Percentiles rank a stretch among this genome's conserved stretches.
Conservation (phyloP, 1,284 basidiomycete genomes). For the Leccinum subfulvum region DNA sequence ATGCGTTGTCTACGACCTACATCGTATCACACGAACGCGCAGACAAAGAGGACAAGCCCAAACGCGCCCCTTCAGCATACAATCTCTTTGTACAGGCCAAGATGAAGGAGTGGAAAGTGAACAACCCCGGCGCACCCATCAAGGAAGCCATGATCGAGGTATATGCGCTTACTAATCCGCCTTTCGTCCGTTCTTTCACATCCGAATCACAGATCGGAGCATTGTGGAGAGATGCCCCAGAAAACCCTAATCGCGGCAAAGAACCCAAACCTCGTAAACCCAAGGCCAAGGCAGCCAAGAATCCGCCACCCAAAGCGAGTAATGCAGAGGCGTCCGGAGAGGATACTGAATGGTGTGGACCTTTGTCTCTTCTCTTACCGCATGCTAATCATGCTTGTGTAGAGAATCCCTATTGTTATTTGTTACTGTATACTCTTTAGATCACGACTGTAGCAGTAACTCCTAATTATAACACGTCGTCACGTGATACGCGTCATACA, state of each 20-base stretch:
- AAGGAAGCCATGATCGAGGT: slow-evolving; percentile 57
- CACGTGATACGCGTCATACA: not conserved
- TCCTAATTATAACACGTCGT: slow-evolving; percentile 6
- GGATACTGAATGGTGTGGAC: slow-evolving; percentile 22
- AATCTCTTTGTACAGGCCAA: slow-evolving; percentile 52
- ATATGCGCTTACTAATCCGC: slow-evolving; percentile 19
- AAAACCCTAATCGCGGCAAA: slow-evolving; percentile 59
- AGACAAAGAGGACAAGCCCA: slow-evolving; percentile 45
- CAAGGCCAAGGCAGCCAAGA: slow-evolving; percentile 25
- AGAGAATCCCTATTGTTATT: slow-evolving; percentile 12
- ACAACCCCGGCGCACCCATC: slow-evolving; percentile 45
- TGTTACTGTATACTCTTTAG: not conserved
- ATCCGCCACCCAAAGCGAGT: slow-evolving; percentile 23
- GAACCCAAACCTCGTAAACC: slow-evolving; percentile 41
- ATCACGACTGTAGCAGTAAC: not conserved
- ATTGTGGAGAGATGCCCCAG: slow-evolving; percentile 53
- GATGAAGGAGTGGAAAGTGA: slow-evolving; percentile 53
- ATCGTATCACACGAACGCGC: slow-evolving; percentile 1
- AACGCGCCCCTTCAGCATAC: slow-evolving; percentile 54
- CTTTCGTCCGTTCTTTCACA: slow-evolving; percentile 12
- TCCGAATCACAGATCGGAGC: slow-evolving; percentile 43
- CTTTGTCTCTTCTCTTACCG: not conserved
- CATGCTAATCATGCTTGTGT: not conserved
- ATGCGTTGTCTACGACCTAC: not conserved
- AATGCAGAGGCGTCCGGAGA: slow-evolving; percentile 27